Conservation (phyloP, 192 early-diverging fungal species). For the Helicostylum pulchrum region DNA sequence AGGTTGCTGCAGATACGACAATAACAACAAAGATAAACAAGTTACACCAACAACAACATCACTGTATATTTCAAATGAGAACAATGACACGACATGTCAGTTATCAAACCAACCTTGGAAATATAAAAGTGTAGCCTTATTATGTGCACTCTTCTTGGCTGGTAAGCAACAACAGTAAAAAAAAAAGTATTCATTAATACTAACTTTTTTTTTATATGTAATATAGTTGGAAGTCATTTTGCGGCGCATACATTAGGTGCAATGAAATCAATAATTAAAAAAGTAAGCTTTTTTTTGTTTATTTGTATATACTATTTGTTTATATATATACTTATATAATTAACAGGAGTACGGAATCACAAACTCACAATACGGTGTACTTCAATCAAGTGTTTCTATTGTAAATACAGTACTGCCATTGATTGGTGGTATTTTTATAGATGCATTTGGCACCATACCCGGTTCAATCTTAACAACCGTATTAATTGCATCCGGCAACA, state of each 20-base stretch:
- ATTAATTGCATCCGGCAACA: constrained; percentile 53
- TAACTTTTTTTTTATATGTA: background rate
- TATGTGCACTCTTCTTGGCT: constrained; percentile 58
- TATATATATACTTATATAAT: background rate
- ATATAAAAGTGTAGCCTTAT: constrained; percentile 54
- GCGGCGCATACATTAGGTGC: constrained; percentile 71
- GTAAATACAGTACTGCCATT: constrained; percentile 59
- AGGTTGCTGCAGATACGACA: too few relatives aligned
- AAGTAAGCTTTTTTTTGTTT: constrained; percentile 44
- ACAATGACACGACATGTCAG: constrained; percentile 5
- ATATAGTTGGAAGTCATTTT: constrained; percentile 69
- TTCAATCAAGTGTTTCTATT: constrained; percentile 60
- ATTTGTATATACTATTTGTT: background rate
- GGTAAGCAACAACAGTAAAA: too few relatives aligned
- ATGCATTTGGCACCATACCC: constrained; percentile 58
- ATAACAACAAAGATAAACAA: too few relatives aligned
- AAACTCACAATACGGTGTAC: constrained; percentile 60
- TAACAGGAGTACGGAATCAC: constrained; percentile 57
- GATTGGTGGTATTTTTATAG: constrained; percentile 50
- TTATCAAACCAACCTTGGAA: constrained; percentile 39
- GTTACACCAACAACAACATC: too few relatives aligned
- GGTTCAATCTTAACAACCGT: constrained; percentile 53
- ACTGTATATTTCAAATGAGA: too few relatives aligned
- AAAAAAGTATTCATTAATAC: background rate
- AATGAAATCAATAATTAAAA: constrained; percentile 71